A percentile compares a stretch with the other conserved stretches of the same genome.
phyloP scores from a whole-genome alignment of 345 rosid species.

The Tarenaya hassleriana region DNA sequence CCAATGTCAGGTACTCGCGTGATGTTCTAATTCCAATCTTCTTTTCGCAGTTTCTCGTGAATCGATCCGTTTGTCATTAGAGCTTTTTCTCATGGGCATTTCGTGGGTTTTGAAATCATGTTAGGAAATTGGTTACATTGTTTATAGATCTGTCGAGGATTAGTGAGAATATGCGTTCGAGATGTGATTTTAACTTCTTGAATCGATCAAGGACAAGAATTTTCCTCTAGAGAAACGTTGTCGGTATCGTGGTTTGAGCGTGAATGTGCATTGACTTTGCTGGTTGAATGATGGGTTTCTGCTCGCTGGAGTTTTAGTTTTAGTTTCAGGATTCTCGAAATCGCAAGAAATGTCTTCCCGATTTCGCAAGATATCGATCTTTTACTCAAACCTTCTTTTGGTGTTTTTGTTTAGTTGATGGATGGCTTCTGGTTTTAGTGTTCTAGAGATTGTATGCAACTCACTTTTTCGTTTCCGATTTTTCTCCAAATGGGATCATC shows the following conservation, averaged over 20 bases:
- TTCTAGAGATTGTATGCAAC: no score
- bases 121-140: no score
- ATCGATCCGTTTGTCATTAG: background rate
- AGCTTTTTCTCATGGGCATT: background rate
- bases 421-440: no score
- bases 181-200: no score
- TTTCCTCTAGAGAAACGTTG: no score
- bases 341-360: background rate
- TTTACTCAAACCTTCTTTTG: no score
- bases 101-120: background rate
- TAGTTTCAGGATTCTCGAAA: background rate
- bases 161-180: no score
- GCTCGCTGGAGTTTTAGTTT: background rate
- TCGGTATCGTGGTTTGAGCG: constrained; percentile 3
- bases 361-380: constrained; percentile 1
- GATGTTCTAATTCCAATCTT: background rate
- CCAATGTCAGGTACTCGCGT: constrained; percentile 52
- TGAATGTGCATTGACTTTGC: background rate
- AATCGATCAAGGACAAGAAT: no score
- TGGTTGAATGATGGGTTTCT: constrained; percentile 2
- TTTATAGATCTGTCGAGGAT: no score
- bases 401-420: constrained; percentile 2
- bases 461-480: no score
- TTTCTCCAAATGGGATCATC: no score
- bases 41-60: background rate